These are phyloP conservation scores for Haplosporangium sp. DNA, from an alignment of 371 early-diverging fungal species.

Conservation along the genomic window DNA sequence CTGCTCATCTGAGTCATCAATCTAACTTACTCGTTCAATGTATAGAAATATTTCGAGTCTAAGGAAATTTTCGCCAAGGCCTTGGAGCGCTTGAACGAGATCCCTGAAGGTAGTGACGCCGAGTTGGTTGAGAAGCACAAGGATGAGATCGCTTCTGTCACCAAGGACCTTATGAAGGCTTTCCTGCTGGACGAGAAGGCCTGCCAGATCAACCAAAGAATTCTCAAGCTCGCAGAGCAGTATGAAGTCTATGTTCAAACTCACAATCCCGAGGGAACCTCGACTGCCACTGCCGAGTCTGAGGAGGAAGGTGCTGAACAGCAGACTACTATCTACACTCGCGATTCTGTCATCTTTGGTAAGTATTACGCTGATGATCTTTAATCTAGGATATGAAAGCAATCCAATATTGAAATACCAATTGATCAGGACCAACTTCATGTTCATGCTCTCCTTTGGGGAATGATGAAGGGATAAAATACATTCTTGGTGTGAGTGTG, in stretches of 20 bases:
- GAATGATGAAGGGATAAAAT: constrained; percentile 10
- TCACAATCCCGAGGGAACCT: constrained; percentile 55
- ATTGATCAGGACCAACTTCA: background rate
- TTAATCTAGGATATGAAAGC: no score
- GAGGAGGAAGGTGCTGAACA: constrained; percentile 56
- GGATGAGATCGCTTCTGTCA: constrained; percentile 69
- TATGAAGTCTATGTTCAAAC: constrained; percentile 63
- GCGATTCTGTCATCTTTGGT: constrained; percentile 56
- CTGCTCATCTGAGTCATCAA: background rate
- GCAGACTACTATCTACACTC: constrained; percentile 55
- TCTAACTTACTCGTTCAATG: background rate
- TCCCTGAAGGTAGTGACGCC: constrained; percentile 70
- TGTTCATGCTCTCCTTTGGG: background rate
- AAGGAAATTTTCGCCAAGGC: constrained; percentile 71
- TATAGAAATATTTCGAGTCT: constrained; percentile 65
- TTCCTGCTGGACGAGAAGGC: constrained; percentile 79
- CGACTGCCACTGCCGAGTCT: constrained; percentile 53
- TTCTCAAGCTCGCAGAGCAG: constrained; percentile 71
- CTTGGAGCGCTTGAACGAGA: constrained; percentile 67
- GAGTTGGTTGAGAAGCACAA: constrained; percentile 66
- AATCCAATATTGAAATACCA: background rate
- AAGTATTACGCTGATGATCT: constrained; percentile 8
- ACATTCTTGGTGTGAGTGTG: constrained; percentile 9
- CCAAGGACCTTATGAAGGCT: constrained; percentile 71
- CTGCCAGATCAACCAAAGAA: constrained; percentile 73